Base-by-base conservation (phyloP, 306 rosid species). In the Vigna unguiculata region DNA sequence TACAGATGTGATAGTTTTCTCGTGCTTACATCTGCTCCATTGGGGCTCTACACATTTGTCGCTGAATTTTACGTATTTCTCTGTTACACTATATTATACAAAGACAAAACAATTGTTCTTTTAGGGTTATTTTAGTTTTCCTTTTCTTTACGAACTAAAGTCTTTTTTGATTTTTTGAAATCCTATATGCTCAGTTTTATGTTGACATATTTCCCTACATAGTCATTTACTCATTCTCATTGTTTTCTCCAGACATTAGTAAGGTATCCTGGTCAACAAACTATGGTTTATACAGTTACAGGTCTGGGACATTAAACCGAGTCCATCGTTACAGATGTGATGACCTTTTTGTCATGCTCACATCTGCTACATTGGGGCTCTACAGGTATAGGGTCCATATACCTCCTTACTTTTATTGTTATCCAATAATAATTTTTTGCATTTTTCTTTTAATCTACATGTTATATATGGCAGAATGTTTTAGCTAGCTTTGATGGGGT, bases 291-390 rank as follows among this genome's bases (percentile, higher is more conserved):
- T 83, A 83, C 81, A n/a, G 89, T 83, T 82, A 76, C 81, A 13
- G 36, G 81, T 86, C 83, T 80, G 83, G 85, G 30, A 80, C 53
- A 83, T 76, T 43, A 54, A 3, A 82, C 19, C 0, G 86, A 36
- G 85, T 72, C 81, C 82, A 24, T 83, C 72, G 83, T 85, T 82
- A 75, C 89, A 80, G 86, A 74, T 80, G 85, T 80, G 81, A 46
- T 83, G 22, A 48, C 2, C 13, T 7, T 36, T n/a, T 76, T 59
- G 55, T 40, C 14, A 41, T 82, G 79, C 82, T 65, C 67, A 79
- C 76, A 80, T 86, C 79, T 86, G 89, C 78, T 83, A 86, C 86
- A 80, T 80, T 76, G 19, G 84, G 69, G 55, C 79, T 54, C 72
- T 55, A 84, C 83, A 72, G 6, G 10, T 25, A 15, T 28, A 9